Base-by-base conservation (phyloP, 176 grass and related monocot species). In the Guadua angustifolia region DNA sequence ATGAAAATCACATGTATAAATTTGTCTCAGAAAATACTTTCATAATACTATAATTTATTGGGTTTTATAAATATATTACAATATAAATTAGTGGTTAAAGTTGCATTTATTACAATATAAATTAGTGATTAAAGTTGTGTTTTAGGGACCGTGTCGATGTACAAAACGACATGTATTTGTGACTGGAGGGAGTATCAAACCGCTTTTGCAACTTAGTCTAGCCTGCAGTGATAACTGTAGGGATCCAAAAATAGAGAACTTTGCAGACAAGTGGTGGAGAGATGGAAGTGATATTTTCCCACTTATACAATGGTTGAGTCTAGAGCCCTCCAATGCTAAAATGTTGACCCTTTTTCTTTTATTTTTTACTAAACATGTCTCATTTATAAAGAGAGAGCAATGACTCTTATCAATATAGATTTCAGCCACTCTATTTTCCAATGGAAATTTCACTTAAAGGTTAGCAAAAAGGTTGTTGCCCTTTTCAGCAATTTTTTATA, bases 371-470 rank as follows among this genome's bases (percentile, higher is more conserved):
- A 12, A 49, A 65, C 12, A 43, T 65, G 24, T 66, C 66, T 25
- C 44, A 10, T 21, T 86, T 19, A 9, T 56, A 86, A 22, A 51
- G 0, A 76, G 9, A 64, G 10, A 55, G 17, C 25, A 35, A 69
- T 57, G 67, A 50, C 17, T 33, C 1, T 29, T 65, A 66, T 63
- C 45, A 24, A 77, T 33, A 17, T 59, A 57, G 40, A 59, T 78
- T 85, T 72, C 14, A 25, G 42, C 46, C 59, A 79, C 25, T 47
- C 35, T 38, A 19, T 82, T 68, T 39, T 64, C 25, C 5, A 32
- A 68, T 32, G 3, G 6, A 77, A 75, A 50, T 58, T 83, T 70
- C 53, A 64, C 35, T 33, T 11, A 71, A 86, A 4, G 33, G 38
- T 63, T 35, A 53, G 61, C 4, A 19, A 10, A 10, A 72, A 65